These are phyloP conservation scores for Trichosporon coremiiforme DNA, from an alignment of 1,284 basidiomycete genomes.

Conservation along the genomic window DNA sequence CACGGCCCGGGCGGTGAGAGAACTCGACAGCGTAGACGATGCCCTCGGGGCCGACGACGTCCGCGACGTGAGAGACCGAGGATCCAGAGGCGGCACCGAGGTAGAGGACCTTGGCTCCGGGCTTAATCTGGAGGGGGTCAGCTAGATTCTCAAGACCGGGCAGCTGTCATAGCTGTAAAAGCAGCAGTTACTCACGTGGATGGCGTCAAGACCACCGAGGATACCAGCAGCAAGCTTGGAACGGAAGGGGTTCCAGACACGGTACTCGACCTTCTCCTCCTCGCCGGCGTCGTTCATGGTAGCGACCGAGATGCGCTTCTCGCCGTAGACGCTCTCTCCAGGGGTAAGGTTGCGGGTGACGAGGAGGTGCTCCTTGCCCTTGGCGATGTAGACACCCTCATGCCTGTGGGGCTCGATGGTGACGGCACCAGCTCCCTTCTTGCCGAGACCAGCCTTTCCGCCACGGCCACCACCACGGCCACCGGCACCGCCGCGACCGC, in stretches of 20 bases:
- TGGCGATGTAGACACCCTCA: slow-evolving; percentile 88
- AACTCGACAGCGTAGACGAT: slow-evolving; percentile 99
- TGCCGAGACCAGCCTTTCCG: slow-evolving; percentile 60
- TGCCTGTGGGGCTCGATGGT: slow-evolving; percentile 96
- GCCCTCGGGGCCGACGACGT: slow-evolving; percentile 96
- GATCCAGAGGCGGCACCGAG: slow-evolving; percentile 93
- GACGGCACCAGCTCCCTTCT: slow-evolving; percentile 80
- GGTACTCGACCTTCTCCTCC: slow-evolving; percentile 90
- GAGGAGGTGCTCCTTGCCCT: slow-evolving; percentile 89
- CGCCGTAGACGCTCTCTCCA: slow-evolving; percentile 97
- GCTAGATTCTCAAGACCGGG: too few relatives aligned
- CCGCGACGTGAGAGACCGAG: slow-evolving; percentile 96
- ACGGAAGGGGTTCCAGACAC: slow-evolving; percentile 99
- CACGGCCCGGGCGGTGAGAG: slow-evolving; percentile 92
- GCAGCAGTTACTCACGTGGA: slow-evolving; percentile 62
- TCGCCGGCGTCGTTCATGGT: slow-evolving; percentile 64
- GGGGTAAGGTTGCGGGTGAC: slow-evolving; percentile 98
- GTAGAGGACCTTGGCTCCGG: slow-evolving; percentile 96
- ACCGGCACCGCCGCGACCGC: slow-evolving; percentile 57
- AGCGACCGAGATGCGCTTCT: slow-evolving; percentile 89
- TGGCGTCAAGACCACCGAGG: slow-evolving; percentile 90
- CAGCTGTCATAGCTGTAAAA: not conserved
- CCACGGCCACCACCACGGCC: slow-evolving; percentile 57
- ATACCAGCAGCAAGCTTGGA: slow-evolving; percentile 97
- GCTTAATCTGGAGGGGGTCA: slow-evolving; percentile 65